Evolutionary conservation across 2,329 filamentous ascomycete species (phyloP).

Genomic region (Pestalotiopsis sp.): DNA sequence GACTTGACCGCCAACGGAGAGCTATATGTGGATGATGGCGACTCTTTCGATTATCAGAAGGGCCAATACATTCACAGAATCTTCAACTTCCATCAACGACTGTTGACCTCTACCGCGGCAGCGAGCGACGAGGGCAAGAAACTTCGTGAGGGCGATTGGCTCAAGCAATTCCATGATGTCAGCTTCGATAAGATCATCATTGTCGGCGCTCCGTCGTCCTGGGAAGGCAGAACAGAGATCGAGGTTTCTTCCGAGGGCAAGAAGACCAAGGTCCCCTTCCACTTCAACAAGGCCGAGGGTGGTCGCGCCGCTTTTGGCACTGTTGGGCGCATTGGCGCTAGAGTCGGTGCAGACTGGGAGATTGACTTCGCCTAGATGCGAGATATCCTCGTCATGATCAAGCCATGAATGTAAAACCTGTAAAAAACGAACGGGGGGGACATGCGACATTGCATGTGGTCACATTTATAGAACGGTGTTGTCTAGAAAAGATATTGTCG

Average conservation of each 20-base stretch:
- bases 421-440: background rate
- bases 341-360: constrained; percentile 56
- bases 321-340: constrained; percentile 50
- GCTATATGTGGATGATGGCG: constrained; percentile 90
- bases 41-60: constrained; percentile 82
- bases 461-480: background rate
- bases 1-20: constrained; percentile 73
- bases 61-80: constrained; percentile 86
- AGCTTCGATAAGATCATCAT: constrained; percentile 81
- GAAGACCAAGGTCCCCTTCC: constrained; percentile 58
- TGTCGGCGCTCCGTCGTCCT: constrained; percentile 73
- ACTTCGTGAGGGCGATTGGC: constrained; percentile 68
- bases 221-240: constrained; percentile 65
- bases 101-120: constrained; percentile 70
- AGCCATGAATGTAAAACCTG: background rate
- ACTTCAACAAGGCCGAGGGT: constrained; percentile 53
- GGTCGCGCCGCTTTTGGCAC: constrained; percentile 52
- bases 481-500: background rate
- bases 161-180: constrained; percentile 77
- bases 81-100: constrained; percentile 65
- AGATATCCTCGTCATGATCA: background rate
- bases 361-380: constrained; percentile 32
- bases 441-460: background rate
- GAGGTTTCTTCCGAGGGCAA: constrained; percentile 54
- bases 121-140: constrained; percentile 54